A percentile compares a stretch with the other conserved stretches of the same genome.
phyloP scores from a whole-genome alignment of 1,284 basidiomycete species.

The Cystobasidium pallidum region DNA sequence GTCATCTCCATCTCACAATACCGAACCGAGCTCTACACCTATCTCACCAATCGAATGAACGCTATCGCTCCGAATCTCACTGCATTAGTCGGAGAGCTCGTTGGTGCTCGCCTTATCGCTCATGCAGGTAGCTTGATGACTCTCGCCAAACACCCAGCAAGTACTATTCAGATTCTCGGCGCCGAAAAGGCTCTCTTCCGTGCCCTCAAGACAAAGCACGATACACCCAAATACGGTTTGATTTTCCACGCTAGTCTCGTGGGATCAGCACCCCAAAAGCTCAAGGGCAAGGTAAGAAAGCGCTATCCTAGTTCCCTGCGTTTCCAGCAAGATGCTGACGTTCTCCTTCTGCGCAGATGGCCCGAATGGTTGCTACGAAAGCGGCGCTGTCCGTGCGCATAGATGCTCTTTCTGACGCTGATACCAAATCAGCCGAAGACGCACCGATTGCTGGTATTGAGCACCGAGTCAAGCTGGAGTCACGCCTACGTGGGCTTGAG shows the following conservation, averaged over 20 bases:
- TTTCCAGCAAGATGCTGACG: constrained; percentile 24
- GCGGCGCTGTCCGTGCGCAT: constrained; percentile 94
- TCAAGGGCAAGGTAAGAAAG: constrained; percentile 84
- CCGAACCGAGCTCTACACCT: constrained; percentile 85
- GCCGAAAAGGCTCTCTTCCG: constrained; percentile 98
- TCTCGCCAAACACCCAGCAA: constrained; percentile 96
- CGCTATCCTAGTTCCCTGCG: constrained; percentile 4
- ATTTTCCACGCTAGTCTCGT: constrained; percentile 78
- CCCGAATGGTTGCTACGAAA: constrained; percentile 98
- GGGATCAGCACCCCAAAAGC: constrained; percentile 94
- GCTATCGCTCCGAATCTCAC: constrained; percentile 93
- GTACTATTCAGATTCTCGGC: constrained; percentile 96
- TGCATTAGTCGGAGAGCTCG: constrained; percentile 90
- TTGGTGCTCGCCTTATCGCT: constrained; percentile 91
- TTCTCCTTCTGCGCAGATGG: constrained; percentile 71
- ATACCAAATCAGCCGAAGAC: constrained; percentile 79
- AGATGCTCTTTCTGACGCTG: constrained; percentile 89
- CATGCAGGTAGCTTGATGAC: constrained; percentile 98
- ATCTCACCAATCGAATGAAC: constrained; percentile 97
- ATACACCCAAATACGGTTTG: constrained; percentile 76
- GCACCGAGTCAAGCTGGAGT: constrained; percentile 92
- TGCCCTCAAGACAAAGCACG: constrained; percentile 97
- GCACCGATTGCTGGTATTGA: constrained; percentile 82
- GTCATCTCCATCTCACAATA: constrained; percentile 80
- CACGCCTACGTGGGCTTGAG: constrained; percentile 85